Conservation (phyloP, 2,329 filamentous ascomycete genomes). For the Cladosporium sp. region DNA sequence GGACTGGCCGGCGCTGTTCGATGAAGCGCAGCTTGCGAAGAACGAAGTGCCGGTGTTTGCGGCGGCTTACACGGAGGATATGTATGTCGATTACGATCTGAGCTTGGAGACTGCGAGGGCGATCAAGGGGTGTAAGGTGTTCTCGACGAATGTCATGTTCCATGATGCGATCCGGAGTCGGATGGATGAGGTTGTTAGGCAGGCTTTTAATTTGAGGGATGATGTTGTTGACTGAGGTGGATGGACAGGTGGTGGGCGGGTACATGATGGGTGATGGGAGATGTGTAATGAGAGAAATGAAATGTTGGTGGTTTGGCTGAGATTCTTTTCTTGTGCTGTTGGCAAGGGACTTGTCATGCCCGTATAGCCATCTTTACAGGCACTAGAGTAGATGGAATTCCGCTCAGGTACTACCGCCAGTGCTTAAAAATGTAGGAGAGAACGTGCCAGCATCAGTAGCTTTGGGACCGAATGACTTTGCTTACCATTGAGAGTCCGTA, state of each 20-base stretch:
- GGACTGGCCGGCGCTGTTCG: constrained; percentile 77
- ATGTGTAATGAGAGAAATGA: not conserved
- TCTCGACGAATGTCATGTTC: constrained; percentile 83
- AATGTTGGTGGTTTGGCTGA: not conserved
- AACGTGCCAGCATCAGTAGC: not conserved
- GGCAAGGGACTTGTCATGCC: not conserved
- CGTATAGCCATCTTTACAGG: not conserved
- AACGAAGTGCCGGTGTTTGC: constrained; percentile 88
- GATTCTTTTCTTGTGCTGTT: not conserved
- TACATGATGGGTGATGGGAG: not conserved
- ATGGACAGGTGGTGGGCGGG: not conserved
- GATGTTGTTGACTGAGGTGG: constrained; percentile 58
- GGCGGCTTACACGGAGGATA: constrained; percentile 80
- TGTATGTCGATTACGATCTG: constrained; percentile 83
- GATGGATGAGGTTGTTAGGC: constrained; percentile 73
- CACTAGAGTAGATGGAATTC: not conserved
- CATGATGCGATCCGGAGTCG: constrained; percentile 78
- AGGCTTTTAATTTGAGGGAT: constrained; percentile 76
- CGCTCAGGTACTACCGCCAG: not conserved
- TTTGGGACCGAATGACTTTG: not conserved
- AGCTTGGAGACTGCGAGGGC: constrained; percentile 72
- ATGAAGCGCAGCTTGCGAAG: constrained; percentile 68
- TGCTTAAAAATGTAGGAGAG: not conserved
- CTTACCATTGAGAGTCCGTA: not conserved
- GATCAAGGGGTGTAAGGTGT: constrained; percentile 77